These are phyloP conservation scores for Colletotrichum phormii DNA, from an alignment of 2,329 filamentous ascomycete species.

Conservation along the genomic window DNA sequence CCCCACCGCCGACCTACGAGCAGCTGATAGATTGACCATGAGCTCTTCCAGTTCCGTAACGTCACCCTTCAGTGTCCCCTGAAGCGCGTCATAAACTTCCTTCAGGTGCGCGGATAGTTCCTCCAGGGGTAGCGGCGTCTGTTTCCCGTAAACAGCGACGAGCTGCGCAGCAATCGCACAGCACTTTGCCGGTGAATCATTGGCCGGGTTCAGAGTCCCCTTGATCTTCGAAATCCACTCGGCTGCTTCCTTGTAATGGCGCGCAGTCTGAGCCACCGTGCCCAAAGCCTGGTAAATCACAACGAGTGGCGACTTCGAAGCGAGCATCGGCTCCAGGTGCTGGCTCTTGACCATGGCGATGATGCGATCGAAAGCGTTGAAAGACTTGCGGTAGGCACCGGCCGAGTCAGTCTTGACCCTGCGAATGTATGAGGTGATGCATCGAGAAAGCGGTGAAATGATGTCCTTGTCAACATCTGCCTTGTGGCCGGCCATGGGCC, in stretches of 20 bases:
- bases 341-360: constrained; percentile 48
- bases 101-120: constrained; percentile 56
- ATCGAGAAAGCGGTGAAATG: constrained; percentile 73
- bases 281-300: constrained; percentile 66
- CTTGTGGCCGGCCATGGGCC: constrained; percentile 70
- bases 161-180: constrained; percentile 67
- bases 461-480: constrained; percentile 73
- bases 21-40: constrained; percentile 65
- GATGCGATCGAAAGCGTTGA: constrained; percentile 48
- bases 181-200: constrained; percentile 61
- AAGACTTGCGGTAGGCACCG: constrained; percentile 54
- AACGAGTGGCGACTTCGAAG: constrained; percentile 57
- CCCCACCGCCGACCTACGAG: constrained; percentile 65
- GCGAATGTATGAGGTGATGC: constrained; percentile 69
- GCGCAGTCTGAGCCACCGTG: constrained; percentile 58
- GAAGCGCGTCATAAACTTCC: constrained; percentile 65
- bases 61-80: constrained; percentile 70
- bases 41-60: constrained; percentile 71
- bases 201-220: constrained; percentile 47
- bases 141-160: constrained; percentile 65
- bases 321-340: constrained; percentile 46
- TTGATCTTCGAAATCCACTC: constrained; percentile 65
- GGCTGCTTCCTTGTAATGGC: constrained; percentile 62
- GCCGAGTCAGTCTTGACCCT: constrained; percentile 53
- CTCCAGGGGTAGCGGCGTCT: constrained; percentile 47